These are phyloP conservation scores for Trypanosoma theileri DNA, from an alignment of 208 protist genomes.

Conservation along the genomic window DNA sequence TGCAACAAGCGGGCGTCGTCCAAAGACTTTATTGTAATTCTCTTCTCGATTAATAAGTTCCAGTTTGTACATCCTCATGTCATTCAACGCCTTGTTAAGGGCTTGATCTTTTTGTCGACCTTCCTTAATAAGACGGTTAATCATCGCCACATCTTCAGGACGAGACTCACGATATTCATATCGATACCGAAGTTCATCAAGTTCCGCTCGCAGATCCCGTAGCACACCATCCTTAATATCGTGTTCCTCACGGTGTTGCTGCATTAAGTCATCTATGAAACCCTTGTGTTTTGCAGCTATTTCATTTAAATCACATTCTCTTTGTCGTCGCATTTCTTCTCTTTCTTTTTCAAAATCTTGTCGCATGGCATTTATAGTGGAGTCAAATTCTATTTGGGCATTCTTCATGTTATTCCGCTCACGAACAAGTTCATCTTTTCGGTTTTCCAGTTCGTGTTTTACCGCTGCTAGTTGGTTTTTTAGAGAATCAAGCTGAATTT, in stretches of 20 bases:
- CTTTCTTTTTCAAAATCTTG: constrained; percentile 27
- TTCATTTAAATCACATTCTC: constrained; percentile 25
- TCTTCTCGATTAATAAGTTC: constrained; percentile 95
- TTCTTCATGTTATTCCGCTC: constrained; percentile 30
- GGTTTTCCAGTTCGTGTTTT: constrained; percentile 29
- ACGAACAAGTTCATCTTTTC: constrained; percentile 22
- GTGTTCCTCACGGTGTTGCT: constrained; percentile 47
- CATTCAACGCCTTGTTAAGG: constrained; percentile 80
- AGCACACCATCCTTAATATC: constrained; percentile 33
- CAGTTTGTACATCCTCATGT: constrained; percentile 93
- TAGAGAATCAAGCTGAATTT: constrained; percentile 22
- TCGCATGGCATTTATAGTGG: constrained; percentile 16
- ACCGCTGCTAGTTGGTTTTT: constrained; percentile 13
- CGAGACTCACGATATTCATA: constrained; percentile 92
- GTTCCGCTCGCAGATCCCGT: constrained; percentile 38
- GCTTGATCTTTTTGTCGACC: constrained; percentile 62
- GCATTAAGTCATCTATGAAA: constrained; percentile 50
- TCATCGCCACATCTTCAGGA: constrained; percentile 84
- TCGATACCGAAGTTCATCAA: constrained; percentile 81
- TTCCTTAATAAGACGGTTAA: constrained; percentile 86
- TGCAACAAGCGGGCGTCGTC: constrained; percentile 61
- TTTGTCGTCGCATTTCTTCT: neutral
- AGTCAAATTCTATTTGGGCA: constrained; percentile 7
- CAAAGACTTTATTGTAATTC: constrained; percentile 94
- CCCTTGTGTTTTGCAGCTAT: constrained; percentile 39